Base-by-base conservation (phyloP, 73 alveolate genomes). In the Stentor roeselii region DNA sequence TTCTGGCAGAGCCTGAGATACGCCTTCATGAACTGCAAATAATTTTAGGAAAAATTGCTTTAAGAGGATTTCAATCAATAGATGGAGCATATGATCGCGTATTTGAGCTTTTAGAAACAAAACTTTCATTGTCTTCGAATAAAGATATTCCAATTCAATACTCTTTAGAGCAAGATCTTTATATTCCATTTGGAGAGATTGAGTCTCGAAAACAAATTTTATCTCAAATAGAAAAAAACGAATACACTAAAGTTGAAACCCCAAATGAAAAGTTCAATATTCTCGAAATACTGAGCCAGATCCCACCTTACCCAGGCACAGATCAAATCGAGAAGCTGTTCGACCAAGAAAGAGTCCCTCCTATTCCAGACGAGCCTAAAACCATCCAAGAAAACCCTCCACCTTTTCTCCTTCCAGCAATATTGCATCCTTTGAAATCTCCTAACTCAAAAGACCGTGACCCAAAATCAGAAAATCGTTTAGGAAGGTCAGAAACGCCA, bases 311-410 rank as follows among this genome's bases (percentile, higher is more conserved):
- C 41, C 80, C 80, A 30, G 37, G 27, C 11, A 30, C 34, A 30
- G 80, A 67, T 27, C 42, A 67, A 21, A 32, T 67, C 41, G 85
- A 39, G 40, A 80, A n/a, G 90, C 84, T 38, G 91, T 84, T 30
- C 27, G 80, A 67, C 2, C 94, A 92, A 27, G 85, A 83, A 27
- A 83, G 78, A 59, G 85, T 95, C 14, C 98, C 98, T 3, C 89
- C 77, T 3, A 61, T 95, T 39, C 98, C 98, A 36, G 83, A 78
- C 27, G 59, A 75, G 42, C 97, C 97, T 4, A 36, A 74, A 76
- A 85, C 88, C 14, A 96, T 92, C 61, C 85, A 88, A 59, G 88
- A 88, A 34, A 95, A 92, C 91, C 97, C 97, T 30, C 93, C 93
- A 3, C 97, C 97, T 30, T 93, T 86, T 86, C 38, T 82, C 38